phyloP scores from a whole-genome alignment of 2,329 filamentous ascomycete genomes.

The Colletotrichum limetticola region DNA sequence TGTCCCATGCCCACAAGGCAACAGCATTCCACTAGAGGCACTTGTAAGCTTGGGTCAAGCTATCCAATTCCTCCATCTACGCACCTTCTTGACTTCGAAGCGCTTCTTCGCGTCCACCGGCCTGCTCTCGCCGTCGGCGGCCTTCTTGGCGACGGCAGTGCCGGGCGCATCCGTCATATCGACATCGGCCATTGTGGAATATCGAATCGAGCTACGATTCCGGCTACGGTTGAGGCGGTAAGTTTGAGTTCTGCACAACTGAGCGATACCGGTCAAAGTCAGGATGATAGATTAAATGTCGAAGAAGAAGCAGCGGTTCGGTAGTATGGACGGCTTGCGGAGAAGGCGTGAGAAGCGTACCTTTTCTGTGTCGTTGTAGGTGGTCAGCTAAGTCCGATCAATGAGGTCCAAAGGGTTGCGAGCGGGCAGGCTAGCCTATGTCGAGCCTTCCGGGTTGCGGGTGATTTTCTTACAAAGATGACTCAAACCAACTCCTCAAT shows the following conservation, averaged over 20 bases:
- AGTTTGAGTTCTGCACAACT: background rate
- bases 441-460: background rate
- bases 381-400: slow-evolving; percentile 6
- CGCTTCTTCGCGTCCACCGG: slow-evolving; percentile 83
- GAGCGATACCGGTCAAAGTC: background rate
- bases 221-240: background rate
- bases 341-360: background rate
- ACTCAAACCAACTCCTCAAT: background rate
- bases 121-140: slow-evolving; percentile 59
- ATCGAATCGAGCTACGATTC: background rate
- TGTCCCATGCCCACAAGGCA: slow-evolving; percentile 98
- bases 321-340: background rate
- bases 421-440: background rate
- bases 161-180: slow-evolving; percentile 91
- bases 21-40: slow-evolving; percentile 91
- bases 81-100: slow-evolving; percentile 98
- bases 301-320: background rate
- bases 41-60: slow-evolving; percentile 32
- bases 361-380: slow-evolving; percentile 1
- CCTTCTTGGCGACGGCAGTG: slow-evolving; percentile 63
- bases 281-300: background rate
- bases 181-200: slow-evolving; percentile 83
- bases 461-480: background rate
- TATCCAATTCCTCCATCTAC: slow-evolving; percentile 24
- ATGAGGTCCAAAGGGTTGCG: slow-evolving; percentile 13